phyloP scores from a whole-genome alignment of 208 protist species.

The Wallacemonas sp. region DNA sequence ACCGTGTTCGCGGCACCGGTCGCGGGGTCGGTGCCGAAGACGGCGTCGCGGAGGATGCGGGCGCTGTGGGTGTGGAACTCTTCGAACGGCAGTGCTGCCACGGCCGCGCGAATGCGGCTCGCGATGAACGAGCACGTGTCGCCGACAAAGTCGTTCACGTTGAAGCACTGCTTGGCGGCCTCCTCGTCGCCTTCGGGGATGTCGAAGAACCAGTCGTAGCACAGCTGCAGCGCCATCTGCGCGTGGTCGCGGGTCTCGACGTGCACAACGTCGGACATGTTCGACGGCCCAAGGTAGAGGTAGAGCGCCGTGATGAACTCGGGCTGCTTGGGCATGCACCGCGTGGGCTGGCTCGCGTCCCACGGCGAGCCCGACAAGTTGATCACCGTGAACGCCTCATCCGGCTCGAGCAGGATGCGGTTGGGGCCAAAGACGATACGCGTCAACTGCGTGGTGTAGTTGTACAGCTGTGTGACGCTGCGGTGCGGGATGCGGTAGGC shows the following conservation, averaged over 20 bases:
- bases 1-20: constrained; percentile 46
- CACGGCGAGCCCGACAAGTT: constrained; percentile 86
- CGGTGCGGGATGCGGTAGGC: constrained; percentile 94
- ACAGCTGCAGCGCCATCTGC: constrained; percentile 79
- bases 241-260: constrained; percentile 91
- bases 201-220: constrained; percentile 92
- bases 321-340: constrained; percentile 73
- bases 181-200: constrained; percentile 51
- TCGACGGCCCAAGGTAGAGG: constrained; percentile 93
- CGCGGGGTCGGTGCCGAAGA: constrained; percentile 81
- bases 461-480: constrained; percentile 95
- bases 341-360: constrained; percentile 78
- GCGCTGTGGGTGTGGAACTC: constrained; percentile 87
- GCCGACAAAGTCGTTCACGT: constrained; percentile 84
- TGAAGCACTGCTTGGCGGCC: constrained; percentile 71
- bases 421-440: constrained; percentile 87
- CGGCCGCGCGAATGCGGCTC: constrained; percentile 78
- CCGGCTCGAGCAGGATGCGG: constrained; percentile 72
- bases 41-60: constrained; percentile 55
- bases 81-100: constrained; percentile 83
- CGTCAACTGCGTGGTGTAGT: constrained; percentile 88
- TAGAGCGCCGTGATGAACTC: constrained; percentile 74
- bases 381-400: constrained; percentile 87
- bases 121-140: constrained; percentile 85
- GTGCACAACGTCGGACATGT: constrained; percentile 94